A percentile compares a stretch with the other conserved stretches of the same genome.
Evolutionary conservation across 2,329 filamentous ascomycete genomes (phyloP).

Genomic region (Cryphonectria naterciae): DNA sequence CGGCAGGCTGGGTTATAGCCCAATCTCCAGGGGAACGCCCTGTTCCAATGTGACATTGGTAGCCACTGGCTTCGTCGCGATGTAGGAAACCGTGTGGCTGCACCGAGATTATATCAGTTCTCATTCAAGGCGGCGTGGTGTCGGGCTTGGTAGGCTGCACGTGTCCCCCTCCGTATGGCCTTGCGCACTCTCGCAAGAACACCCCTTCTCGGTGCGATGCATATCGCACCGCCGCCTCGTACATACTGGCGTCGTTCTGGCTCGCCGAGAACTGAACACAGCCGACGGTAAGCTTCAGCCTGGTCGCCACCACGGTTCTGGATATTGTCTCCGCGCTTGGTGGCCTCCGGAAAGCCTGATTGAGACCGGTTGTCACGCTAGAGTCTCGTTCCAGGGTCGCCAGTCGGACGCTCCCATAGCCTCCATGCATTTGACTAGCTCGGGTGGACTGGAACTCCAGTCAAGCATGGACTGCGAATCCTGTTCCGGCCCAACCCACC

Average conservation of each 20-base stretch:
- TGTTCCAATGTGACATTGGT: conserved; percentile 3
- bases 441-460: conserved; percentile 48
- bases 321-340: background rate
- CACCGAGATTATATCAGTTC: background rate
- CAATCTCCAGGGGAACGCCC: conserved; percentile 21
- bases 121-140: background rate
- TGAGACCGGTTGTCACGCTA: background rate
- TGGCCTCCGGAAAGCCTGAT: background rate
- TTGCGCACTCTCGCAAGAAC: background rate
- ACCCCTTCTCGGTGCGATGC: conserved; percentile 6
- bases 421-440: conserved; percentile 53
- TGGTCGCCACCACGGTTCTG: background rate
- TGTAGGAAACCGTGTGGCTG: background rate
- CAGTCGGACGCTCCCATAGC: conserved; percentile 46
- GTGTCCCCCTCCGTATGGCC: background rate
- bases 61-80: background rate
- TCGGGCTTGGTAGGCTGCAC: background rate
- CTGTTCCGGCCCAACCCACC: conserved; percentile 39
- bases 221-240: conserved; percentile 1
- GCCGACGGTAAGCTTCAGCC: background rate
- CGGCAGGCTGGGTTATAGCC: conserved; percentile 18
- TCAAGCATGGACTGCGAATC: conserved; percentile 39
- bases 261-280: background rate
- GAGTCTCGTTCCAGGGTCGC: conserved; percentile 45
- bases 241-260: background rate